Evolutionary conservation across 164 flowering plant species (phyloP), one percentile per base, ranked within the genome.

Genomic region (Magnolia changhungtana): DNA sequence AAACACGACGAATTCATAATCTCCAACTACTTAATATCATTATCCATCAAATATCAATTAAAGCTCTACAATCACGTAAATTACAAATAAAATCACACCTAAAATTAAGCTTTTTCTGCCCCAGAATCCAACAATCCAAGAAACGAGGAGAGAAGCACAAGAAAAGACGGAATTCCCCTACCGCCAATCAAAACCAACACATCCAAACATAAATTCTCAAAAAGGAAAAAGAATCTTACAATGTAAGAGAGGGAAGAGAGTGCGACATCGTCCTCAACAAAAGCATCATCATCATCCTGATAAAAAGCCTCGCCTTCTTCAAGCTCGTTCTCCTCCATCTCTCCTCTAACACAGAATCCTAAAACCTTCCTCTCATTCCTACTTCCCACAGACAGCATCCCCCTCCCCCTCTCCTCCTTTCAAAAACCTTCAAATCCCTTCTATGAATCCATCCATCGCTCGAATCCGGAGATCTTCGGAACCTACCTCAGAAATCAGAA

Each of bases 261-360:
- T 78, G 73, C 88, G 31, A 75, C 81, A 75, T 90, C 92, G 83
- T 88, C 89, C 78, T 91, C 91, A 80, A 85, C 73, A 78, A 71
- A 70, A 31, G 77, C 78, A 13, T 82, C 88, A 64, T 81, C 80
- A 8, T 86, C 85, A 23, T 83, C 78, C 84, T 85, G 84, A 86
- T 84, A 88, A 71, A 81, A 88, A 80, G 97, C 95, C 79, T 93
- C 98, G 27, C 98, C 98, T 91, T 95, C 98, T 88, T 95, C 98
- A 77, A 95, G 90, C 87, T 95, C 98, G 77, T 86, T 83, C 71
- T 90, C 94, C 65, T 90, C 97, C 96, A 90, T 91, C 50, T 84
- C 85, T 76, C 84, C 81, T 72, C 84, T 82, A 66, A 72, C 85
- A 64, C 81, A 84, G 77, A 85, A 86, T 77, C 89, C 87, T 87